Percentiles rank a stretch among this genome's conserved stretches.
Conservation (phyloP, 1,284 basidiomycete species). For the Ustilago xerochloae region DNA sequence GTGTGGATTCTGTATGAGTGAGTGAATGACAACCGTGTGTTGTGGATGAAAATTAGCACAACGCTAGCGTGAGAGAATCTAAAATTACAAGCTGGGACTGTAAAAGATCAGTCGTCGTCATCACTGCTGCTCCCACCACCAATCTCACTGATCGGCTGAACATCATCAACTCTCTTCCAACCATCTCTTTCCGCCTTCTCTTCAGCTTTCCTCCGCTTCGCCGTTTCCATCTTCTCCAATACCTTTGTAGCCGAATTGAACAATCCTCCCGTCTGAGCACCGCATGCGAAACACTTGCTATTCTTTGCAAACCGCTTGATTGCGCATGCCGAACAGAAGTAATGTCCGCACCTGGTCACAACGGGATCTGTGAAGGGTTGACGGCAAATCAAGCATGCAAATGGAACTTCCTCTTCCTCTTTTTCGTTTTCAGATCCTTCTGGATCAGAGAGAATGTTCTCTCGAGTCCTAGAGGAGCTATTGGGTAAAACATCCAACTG, state of each 20-base stretch:
- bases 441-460: constrained; percentile 46
- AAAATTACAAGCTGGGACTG: neutral
- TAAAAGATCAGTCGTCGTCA: constrained; percentile 7
- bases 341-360: constrained; percentile 95
- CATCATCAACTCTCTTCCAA: constrained; percentile 1
- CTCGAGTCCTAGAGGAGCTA: constrained; percentile 17
- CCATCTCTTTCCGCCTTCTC: constrained; percentile 30
- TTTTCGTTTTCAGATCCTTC: constrained; percentile 69
- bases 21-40: neutral
- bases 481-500: constrained; percentile 75
- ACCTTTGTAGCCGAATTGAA: constrained; percentile 90
- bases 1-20: neutral
- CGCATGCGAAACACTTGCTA: constrained; percentile 94
- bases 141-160: constrained; percentile 40
- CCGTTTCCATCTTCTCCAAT: constrained; percentile 75
- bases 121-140: constrained; percentile 19
- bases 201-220: constrained; percentile 32
- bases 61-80: too few relatives aligned
- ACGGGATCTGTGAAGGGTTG: constrained; percentile 94
- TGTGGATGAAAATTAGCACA: too few relatives aligned
- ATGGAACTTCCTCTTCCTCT: constrained; percentile 86
- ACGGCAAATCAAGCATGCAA: constrained; percentile 95
- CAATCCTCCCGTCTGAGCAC: constrained; percentile 89
- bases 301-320: constrained; percentile 92
- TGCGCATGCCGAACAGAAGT: constrained; percentile 91